Base-by-base conservation (phyloP, 2,329 filamentous ascomycete genomes). In the Aspergillus sp. region DNA sequence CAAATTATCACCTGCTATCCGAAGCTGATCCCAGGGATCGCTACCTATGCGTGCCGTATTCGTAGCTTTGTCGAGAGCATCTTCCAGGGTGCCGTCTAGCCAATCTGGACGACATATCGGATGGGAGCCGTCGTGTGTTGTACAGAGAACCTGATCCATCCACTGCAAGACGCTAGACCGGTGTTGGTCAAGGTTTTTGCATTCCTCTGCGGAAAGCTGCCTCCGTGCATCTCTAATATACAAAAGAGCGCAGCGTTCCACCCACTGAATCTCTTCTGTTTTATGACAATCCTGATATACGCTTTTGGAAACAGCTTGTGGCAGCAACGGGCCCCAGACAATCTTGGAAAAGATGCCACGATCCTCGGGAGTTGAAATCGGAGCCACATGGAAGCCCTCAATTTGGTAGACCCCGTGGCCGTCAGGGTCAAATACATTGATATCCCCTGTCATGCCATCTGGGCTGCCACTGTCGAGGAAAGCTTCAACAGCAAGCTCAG, bases 341-440 rank as follows among this genome's bases (percentile, higher is more conserved):
- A 55, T 36, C 39, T 55, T 39, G 23, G 53, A 55, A 17, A 55
- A 55, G 6, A 55, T 55, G 3, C n/a, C n/a, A 13, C 53, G 53
- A 21, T 55, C 41, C 25, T 47, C 53, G 5, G 53, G 39, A 41
- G 41, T 4, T 13, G 25, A 30, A 15, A 55, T 17, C 5, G 53
- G 53, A 47, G 39, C 39, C n/a, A 55, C 53, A 15, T 55, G 17
- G n/a, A 55, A 47, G 23, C 53, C 53, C 30, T 55, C 53, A 7
- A 55, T 44, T 10, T 44, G 39, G 42, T 27, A 55, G 17, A 55
- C 23, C 1, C 53, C 53, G 8, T 36, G 53, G 11, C 53, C 53
- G 2, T 47, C 41, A 19, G 8, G 8, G n/a, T 55, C 23, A 11
- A 42, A 55, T 3, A 27, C 27, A 27, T 42, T 25, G 10, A 55